Base-by-base conservation (phyloP, 1,284 basidiomycete genomes). In the Meripilus lineatus region DNA sequence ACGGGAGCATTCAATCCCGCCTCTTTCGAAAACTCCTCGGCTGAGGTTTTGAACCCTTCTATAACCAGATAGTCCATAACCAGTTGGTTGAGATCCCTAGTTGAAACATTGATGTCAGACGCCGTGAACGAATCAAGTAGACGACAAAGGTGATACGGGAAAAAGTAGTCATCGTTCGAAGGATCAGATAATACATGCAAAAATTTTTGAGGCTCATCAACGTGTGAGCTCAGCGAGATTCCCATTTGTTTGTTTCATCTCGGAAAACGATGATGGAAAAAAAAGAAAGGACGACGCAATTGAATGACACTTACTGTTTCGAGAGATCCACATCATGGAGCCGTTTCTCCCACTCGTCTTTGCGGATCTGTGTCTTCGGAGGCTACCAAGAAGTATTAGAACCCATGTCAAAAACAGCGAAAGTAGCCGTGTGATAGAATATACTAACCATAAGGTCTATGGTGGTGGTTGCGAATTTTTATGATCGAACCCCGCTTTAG, bases 1-100 rank as follows among this genome's bases (percentile, higher is more conserved):
- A 93, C 82, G 3, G 79, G 75, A 0, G 86, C 77, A 4, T 75
- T 66, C 35, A 97, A 70, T 28, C 82, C 82, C 2, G 93, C 87
- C 63, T 99, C 95, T 42, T 81, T 77, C 49, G 90, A 86, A 61
- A 99, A 97, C 62, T 93, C 86, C 58, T 95, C 88, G 1, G 96
- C 95, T 1, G 96, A 93, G 18, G 90, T 84, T 61, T 94, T 93
- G 74, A 95, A 97, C 2, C 95, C 95, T 62, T 98, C 94, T 45
- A 96, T 93, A 50, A 98, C 89, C 47, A 99, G 84, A 65, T 97
- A 99, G 65, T 99, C 93, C 84, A 97, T 94, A 38, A 99, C 82
- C n/a, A 99, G 78, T 4, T 86, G 79, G 64, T 99, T 96, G 49
- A 99, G 70, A 64, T 99, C 94, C 66, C 95, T 89, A 26, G 52